Conservation (phyloP, 2,329 filamentous ascomycete genomes). For the Epichloe baconii region DNA sequence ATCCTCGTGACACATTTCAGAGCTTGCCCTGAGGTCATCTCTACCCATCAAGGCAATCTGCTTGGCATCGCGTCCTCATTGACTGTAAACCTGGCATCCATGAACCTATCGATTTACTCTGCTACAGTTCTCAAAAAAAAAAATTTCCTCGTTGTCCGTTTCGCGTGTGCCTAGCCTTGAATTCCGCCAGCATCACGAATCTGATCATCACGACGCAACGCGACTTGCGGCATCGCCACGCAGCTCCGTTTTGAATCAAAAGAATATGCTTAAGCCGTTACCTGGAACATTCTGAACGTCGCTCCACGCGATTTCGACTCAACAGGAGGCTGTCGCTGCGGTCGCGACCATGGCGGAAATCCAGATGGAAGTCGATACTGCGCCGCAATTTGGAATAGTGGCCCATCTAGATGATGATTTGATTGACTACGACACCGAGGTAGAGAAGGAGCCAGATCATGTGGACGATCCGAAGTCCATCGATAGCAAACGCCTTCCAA, state of each 20-base stretch:
- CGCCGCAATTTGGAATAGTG: slow-evolving; percentile 13
- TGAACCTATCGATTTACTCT: neutral
- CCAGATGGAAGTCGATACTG: slow-evolving; percentile 20
- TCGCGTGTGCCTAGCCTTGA: neutral
- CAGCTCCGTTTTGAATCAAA: neutral
- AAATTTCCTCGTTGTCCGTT: neutral
- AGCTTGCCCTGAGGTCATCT: neutral
- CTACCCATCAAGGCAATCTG: neutral
- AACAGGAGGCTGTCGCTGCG: neutral
- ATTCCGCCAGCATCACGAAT: neutral
- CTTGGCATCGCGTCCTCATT: neutral
- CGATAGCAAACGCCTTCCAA: neutral
- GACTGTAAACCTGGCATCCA: neutral
- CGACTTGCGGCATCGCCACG: neutral
- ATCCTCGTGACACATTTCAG: neutral
- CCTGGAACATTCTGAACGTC: neutral
- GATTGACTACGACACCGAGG: slow-evolving; percentile 25
- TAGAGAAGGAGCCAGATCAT: slow-evolving; percentile 1
- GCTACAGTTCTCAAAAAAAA: neutral
- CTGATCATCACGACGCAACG: neutral
- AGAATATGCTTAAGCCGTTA: neutral
- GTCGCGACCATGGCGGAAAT: slow-evolving; percentile 14
- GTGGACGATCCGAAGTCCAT: neutral
- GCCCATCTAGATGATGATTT: slow-evolving; percentile 20
- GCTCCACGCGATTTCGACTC: neutral